Percentiles rank a stretch among this genome's conserved stretches.
phyloP scores from a whole-genome alignment of 805 yeast species.

The Starmerella tilneyi region DNA sequence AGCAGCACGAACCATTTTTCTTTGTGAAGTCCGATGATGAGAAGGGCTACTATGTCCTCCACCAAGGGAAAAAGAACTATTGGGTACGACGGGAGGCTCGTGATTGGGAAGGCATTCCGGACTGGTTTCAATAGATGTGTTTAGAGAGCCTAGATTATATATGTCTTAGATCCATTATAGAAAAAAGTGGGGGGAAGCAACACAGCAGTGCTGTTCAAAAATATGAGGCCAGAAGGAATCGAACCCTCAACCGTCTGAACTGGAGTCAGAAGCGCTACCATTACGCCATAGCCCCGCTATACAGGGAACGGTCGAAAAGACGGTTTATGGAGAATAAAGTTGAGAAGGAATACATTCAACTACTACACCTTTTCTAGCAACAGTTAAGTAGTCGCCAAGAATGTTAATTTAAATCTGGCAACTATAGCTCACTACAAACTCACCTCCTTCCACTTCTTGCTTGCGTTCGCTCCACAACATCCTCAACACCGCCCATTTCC shows the following conservation, averaged over 20 bases:
- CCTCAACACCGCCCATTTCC: slow-evolving; percentile 84
- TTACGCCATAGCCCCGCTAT: slow-evolving; percentile 17
- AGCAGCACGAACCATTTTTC: slow-evolving; percentile 48
- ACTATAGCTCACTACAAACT: background rate
- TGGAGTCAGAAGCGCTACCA: slow-evolving; percentile 19
- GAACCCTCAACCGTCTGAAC: slow-evolving; percentile 19
- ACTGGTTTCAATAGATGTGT: slow-evolving; percentile 13
- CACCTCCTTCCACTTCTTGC: slow-evolving; percentile 8
- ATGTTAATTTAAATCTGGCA: background rate
- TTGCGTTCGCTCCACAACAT: slow-evolving; percentile 53
- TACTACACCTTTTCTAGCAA: background rate
- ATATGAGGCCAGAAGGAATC: slow-evolving; percentile 17
- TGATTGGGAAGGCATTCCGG: slow-evolving; percentile 18
- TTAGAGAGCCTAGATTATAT: background rate
- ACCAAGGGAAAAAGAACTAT: slow-evolving; percentile 50
- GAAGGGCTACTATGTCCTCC: slow-evolving; percentile 26
- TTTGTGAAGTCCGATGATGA: slow-evolving; percentile 42
- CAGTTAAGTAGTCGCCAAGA: background rate
- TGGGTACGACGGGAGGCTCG: slow-evolving; percentile 61
- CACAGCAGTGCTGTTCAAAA: too few relatives aligned
- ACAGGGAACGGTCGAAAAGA: too few relatives aligned
- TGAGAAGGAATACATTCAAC: background rate
- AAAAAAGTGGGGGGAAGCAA: too few relatives aligned
- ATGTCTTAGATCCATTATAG: background rate
- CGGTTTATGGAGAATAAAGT: too few relatives aligned